Evolutionary conservation across 225 moss, liverwort and hornwort species (phyloP).

Genomic region (Physcomitrellopsis africana): DNA sequence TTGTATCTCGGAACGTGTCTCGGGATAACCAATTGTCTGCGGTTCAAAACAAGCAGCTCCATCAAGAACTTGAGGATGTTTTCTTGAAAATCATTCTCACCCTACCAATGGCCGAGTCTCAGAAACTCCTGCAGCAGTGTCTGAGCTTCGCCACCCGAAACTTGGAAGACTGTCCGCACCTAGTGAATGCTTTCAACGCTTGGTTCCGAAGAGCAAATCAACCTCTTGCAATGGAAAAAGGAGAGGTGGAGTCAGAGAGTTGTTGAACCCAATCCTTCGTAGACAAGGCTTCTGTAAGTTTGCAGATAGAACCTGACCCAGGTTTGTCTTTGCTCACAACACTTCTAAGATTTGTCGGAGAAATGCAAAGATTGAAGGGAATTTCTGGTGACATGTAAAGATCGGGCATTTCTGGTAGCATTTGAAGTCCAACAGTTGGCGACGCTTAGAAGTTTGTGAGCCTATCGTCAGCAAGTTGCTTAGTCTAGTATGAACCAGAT

Average conservation of each 20-base stretch:
- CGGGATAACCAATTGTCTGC: constrained; percentile 28
- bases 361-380: no score
- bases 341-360: no score
- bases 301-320: neutral
- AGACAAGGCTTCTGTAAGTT: neutral
- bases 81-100: constrained; percentile 86
- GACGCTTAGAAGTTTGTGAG: no score
- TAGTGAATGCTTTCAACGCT: constrained; percentile 79
- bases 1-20: constrained; percentile 71
- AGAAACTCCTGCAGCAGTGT: constrained; percentile 84
- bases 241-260: constrained; percentile 35
- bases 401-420: no score
- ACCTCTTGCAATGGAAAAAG: constrained; percentile 36
- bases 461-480: no score
- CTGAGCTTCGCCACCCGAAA: constrained; percentile 85
- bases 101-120: constrained; percentile 80
- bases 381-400: no score
- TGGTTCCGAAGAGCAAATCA: constrained; percentile 87
- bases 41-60: constrained; percentile 69
- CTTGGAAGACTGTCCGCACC: constrained; percentile 79
- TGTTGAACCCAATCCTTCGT: constrained; percentile 15
- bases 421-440: no score
- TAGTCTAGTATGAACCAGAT: no score
- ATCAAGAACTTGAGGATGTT: constrained; percentile 81
- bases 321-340: neutral